Conservation (phyloP, 768 basidiomycete species). For the Leucocoprinus leucothites region DNA sequence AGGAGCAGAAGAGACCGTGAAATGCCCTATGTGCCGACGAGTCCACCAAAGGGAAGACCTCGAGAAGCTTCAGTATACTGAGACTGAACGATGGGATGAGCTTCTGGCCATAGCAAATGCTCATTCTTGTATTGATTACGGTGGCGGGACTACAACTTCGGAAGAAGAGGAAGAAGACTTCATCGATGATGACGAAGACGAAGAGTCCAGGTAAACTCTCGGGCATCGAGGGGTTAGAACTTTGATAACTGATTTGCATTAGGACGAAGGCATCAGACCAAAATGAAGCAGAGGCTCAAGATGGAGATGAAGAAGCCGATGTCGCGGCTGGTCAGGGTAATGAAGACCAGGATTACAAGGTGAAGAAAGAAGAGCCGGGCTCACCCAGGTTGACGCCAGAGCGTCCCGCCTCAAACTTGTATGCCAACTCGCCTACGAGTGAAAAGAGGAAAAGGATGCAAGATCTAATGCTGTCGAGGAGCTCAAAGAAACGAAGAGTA, state of each 20-base stretch:
- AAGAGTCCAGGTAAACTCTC: conserved; percentile 15
- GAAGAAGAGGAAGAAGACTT: conserved; percentile 41
- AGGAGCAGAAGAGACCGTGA: conserved; percentile 26
- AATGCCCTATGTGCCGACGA: conserved; percentile 36
- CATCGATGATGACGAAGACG: conserved; percentile 20
- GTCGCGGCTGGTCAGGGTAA: not conserved
- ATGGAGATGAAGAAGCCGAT: not conserved
- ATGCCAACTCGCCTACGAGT: conserved; percentile 26
- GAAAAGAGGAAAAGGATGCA: conserved; percentile 32
- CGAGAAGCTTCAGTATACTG: conserved; percentile 33
- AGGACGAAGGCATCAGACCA: conserved; percentile 4
- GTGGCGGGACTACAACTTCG: conserved; percentile 35
- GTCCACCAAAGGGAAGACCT: conserved; percentile 26
- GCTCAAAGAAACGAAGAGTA: conserved; percentile 15
- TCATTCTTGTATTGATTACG: conserved; percentile 35
- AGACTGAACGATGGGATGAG: conserved; percentile 41
- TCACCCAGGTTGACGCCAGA: conserved; percentile 5
- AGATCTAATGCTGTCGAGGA: conserved; percentile 26
- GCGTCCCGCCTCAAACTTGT: conserved; percentile 14
- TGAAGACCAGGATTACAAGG: not conserved
- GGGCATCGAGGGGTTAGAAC: not conserved
- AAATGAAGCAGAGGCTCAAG: conserved; percentile 5
- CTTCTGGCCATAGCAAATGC: conserved; percentile 35
- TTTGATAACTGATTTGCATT: conserved; percentile 5
- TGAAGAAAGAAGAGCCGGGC: not conserved